Evolutionary conservation across 306 rosid species (phyloP), one percentile per base, ranked within the genome.

Genomic region (Glycyrrhiza uralensis): DNA sequence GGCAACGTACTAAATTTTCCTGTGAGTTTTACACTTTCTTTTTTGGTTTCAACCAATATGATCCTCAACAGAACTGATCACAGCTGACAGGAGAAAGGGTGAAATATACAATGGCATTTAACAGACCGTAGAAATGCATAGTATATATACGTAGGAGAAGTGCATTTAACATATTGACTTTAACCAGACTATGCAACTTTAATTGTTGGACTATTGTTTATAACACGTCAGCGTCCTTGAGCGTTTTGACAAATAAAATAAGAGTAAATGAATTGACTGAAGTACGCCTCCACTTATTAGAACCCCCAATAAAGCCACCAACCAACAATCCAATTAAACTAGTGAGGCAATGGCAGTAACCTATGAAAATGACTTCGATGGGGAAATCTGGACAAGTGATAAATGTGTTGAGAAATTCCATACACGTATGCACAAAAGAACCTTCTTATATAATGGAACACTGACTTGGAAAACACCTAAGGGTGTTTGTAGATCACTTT

Each of bases 391-490:
- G 15, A 49, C 30, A 23, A 49, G 30, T 49, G 19, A 12, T 4
- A 19, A n/a, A 1, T 45, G 15, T 0, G 22, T 13, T 60, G 11
- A 20, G 3, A 20, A 23, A 61, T 10, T 45, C 24, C 46, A 30
- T 28, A 30, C 30, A 35, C 15, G 7, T 33, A 7, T n/a, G n/a
- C 47, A 44, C 10, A 14, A 13, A 2, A 26, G 46, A 39, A 63
- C 45, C 65, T 63, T 63, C 59, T 75, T 24, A 14, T 1, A 23
- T 55, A 49, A 74, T 63, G 79, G 72, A 50, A 51, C 35, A 13
- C 13, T 61, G 78, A 61, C 64, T 23, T 35, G 71, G 64, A 35
- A 61, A 73, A 47, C 63, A 35, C n/a, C n/a, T n/a, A n/a, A n/a
- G n/a, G n/a, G n/a, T n/a, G n/a, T n/a, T n/a, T n/a, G n/a, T n/a